A percentile compares a stretch with the other conserved stretches of the same genome.
Evolutionary conservation across 1,284 basidiomycete genomes (phyloP).

Genomic region (Marasmius oreades): DNA sequence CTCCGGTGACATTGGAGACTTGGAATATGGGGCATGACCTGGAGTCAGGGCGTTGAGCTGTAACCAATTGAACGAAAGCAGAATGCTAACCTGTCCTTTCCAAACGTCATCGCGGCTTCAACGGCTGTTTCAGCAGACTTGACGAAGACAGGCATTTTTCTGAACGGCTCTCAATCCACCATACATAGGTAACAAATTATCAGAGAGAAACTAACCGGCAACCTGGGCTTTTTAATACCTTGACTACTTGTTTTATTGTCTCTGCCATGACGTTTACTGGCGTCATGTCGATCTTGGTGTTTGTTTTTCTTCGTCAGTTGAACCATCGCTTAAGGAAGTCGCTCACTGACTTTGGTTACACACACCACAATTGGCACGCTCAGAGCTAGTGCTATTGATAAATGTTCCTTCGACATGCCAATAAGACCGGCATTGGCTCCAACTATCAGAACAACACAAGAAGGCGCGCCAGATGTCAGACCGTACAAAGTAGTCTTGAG

Average conservation of each 20-base stretch:
- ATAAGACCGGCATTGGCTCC: slow-evolving; percentile 95
- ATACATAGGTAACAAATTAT: not conserved
- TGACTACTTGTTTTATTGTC: slow-evolving; percentile 89
- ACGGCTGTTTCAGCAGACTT: slow-evolving; percentile 74
- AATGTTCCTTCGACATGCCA: slow-evolving; percentile 97
- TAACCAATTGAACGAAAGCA: not conserved
- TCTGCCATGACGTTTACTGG: slow-evolving; percentile 87
- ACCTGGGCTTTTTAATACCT: slow-evolving; percentile 91
- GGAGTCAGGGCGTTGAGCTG: not conserved
- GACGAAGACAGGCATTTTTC: slow-evolving; percentile 77
- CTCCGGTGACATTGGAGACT: slow-evolving; percentile 93
- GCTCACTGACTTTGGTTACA: slow-evolving; percentile 81
- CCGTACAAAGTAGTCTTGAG: slow-evolving; percentile 95
- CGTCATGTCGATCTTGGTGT: slow-evolving; percentile 91
- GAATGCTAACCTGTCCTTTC: slow-evolving; percentile 55
- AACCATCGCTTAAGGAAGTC: slow-evolving; percentile 9
- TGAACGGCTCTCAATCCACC: slow-evolving; percentile 21
- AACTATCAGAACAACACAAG: slow-evolving; percentile 94
- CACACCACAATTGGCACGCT: slow-evolving; percentile 93
- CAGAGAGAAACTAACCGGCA: slow-evolving; percentile 58
- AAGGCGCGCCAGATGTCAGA: slow-evolving; percentile 90
- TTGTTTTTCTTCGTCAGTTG: slow-evolving; percentile 3
- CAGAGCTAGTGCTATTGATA: slow-evolving; percentile 91
- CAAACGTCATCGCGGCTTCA: slow-evolving; percentile 72
- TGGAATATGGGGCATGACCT: slow-evolving; percentile 93